Percentiles rank a stretch among this genome's conserved stretches.
Conservation (phyloP, 148 eudicot genomes). For the Agrostemma githago region DNA sequence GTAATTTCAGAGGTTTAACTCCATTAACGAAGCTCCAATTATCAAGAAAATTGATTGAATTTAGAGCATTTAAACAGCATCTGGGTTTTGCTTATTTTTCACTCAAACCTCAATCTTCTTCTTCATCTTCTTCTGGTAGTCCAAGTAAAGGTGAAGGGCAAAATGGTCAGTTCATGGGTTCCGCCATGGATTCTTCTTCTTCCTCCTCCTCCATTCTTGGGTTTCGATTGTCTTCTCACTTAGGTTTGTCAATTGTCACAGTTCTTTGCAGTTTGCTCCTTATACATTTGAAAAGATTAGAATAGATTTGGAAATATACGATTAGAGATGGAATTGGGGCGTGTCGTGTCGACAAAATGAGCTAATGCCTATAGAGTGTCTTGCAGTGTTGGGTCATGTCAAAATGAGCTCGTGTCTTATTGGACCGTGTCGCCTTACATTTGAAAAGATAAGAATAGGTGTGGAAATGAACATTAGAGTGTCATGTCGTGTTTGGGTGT, state of each 20-base stretch:
- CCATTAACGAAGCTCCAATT: constrained; percentile 11
- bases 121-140: constrained; percentile 2
- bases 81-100: constrained; percentile 32
- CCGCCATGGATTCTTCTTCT: constrained; percentile 42
- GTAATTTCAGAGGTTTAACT: neutral
- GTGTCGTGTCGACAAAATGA: too few relatives aligned
- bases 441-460: too few relatives aligned
- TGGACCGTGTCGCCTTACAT: too few relatives aligned
- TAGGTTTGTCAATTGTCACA: constrained; percentile 33
- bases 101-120: constrained; percentile 4
- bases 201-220: constrained; percentile 50
- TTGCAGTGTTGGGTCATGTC: too few relatives aligned
- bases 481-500: too few relatives aligned
- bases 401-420: too few relatives aligned
- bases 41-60: neutral
- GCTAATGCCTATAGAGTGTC: too few relatives aligned
- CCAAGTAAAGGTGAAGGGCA: constrained; percentile 25
- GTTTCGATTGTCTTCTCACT: constrained; percentile 46
- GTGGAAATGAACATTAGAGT: too few relatives aligned
- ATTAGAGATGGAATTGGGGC: too few relatives aligned
- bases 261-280: too few relatives aligned
- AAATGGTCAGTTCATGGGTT: constrained; percentile 42
- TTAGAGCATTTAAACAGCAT: constrained; percentile 27
- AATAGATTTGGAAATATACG: too few relatives aligned
- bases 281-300: too few relatives aligned